A percentile compares a stretch with the other conserved stretches of the same genome.
Conservation (phyloP, 805 yeast species). For the Candida piceae region DNA sequence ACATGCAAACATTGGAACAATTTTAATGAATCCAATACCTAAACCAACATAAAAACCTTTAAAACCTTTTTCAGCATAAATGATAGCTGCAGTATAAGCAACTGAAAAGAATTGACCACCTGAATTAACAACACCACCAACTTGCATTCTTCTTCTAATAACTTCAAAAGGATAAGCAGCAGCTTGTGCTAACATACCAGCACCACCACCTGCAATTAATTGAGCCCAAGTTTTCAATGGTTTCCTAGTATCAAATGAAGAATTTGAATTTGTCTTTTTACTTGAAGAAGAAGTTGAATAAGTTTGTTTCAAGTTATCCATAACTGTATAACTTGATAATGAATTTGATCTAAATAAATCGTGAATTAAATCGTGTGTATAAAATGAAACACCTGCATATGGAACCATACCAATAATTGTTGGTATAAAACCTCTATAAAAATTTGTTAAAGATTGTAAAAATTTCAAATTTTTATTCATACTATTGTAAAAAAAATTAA, state of each 20-base stretch:
- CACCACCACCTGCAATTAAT: conserved; percentile 88
- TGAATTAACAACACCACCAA: conserved; percentile 66
- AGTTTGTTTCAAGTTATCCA: conserved; percentile 14
- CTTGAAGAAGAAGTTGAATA: conserved; percentile 1
- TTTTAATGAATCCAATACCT: conserved; percentile 91
- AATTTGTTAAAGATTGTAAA: conserved; percentile 49
- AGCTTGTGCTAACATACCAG: conserved; percentile 92
- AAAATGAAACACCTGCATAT: conserved; percentile 95
- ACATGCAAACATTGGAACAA: conserved; percentile 96
- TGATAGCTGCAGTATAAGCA: conserved; percentile 48
- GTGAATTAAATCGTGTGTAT: conserved; percentile 87
- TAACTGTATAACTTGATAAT: conserved; percentile 50
- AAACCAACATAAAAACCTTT: conserved; percentile 92
- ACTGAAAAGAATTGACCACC: conserved; percentile 54
- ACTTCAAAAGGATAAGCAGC: conserved; percentile 95
- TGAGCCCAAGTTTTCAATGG: conserved; percentile 92
- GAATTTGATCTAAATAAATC: conserved; percentile 69
- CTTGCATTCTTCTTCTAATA: conserved; percentile 91
- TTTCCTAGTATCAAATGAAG: conserved; percentile 40
- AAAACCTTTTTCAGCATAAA: conserved; percentile 70
- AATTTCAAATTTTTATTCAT: conserved; percentile 30
- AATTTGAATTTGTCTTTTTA: conserved; percentile 24
- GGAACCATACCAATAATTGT: conserved; percentile 95
- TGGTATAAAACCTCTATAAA: conserved; percentile 91
- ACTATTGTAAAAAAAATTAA: conserved; percentile 25